phyloP scores from a whole-genome alignment of 2,329 filamentous ascomycete genomes.

The Alternaria gaisen region DNA sequence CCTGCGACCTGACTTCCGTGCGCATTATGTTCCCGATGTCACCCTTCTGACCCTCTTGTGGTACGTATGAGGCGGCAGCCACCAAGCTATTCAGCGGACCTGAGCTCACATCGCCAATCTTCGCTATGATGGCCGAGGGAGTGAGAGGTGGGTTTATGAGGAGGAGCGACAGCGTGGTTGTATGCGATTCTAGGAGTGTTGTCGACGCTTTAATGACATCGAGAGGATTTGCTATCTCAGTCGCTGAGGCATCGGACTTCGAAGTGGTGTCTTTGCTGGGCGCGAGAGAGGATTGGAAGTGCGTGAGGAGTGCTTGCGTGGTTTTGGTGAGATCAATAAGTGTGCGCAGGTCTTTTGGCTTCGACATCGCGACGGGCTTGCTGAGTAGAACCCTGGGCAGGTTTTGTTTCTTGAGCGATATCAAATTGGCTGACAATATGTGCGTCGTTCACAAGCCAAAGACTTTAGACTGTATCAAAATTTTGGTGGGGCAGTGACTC shows the following conservation, averaged over 20 bases:
- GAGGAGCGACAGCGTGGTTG: slow-evolving; percentile 86
- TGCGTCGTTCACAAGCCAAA: not conserved
- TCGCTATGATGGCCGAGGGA: slow-evolving; percentile 73
- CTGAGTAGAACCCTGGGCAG: too few relatives aligned
- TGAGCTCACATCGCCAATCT: slow-evolving; percentile 75
- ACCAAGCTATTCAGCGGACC: slow-evolving; percentile 78
- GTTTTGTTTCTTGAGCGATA: not conserved
- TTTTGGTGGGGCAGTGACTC: slow-evolving; percentile 20
- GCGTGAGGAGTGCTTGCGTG: slow-evolving; percentile 47
- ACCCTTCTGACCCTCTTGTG: slow-evolving; percentile 26
- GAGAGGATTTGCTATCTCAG: slow-evolving; percentile 59
- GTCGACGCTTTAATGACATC: slow-evolving; percentile 76
- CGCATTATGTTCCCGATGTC: slow-evolving; percentile 60
- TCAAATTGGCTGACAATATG: not conserved
- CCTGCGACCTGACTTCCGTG: slow-evolving; percentile 68
- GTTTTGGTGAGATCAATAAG: slow-evolving; percentile 49
- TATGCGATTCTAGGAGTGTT: slow-evolving; percentile 78
- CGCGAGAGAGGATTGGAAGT: slow-evolving; percentile 49
- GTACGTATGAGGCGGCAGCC: slow-evolving; percentile 58
- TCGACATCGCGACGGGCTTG: slow-evolving; percentile 22
- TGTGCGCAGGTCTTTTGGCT: slow-evolving; percentile 36
- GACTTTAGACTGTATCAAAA: slow-evolving; percentile 7
- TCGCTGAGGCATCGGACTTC: slow-evolving; percentile 21
- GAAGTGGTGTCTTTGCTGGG: slow-evolving; percentile 18
- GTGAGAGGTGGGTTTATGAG: slow-evolving; percentile 89